Base-by-base conservation (phyloP, 805 yeast species). In the Candida coleopterorum region DNA sequence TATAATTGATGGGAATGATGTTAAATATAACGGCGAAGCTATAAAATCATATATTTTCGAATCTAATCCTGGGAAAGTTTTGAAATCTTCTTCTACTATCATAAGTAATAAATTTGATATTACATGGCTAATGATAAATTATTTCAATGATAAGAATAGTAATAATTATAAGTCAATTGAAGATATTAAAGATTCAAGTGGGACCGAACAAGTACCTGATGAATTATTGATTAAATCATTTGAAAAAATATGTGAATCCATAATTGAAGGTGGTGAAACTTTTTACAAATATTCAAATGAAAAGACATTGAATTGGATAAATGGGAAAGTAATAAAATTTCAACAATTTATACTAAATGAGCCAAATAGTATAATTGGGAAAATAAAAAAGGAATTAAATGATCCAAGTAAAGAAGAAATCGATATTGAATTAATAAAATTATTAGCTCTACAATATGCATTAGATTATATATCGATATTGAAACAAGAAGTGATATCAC, bases 11-110 rank as follows among this genome's bases (percentile, higher is more conserved):
- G 64, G 67, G 16, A 46, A 53, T 18, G 35, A 34, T 41, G 52
- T 52, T 24, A 49, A 52, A 25, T 28, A 46, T 37, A 46, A 37
- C 30, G 63, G 56, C 17, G 43, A 53, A 32, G 60, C 69, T 1
- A 61, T 72, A 18, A 72, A 69, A 43, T 71, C 78, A 1, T 46
- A 71, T 17, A 46, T 70, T 4, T 44, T 49, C 12, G 62, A 58
- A 38, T 18, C 24, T 11, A 44, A 35, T 7, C 27, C 37, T 14
- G 77, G 77, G 0, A 37, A 60, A 4, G 55, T 75, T 1, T 25
- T 70, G 3, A 77, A 68, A 34, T 50, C 60, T 0, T 61, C 70
- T 9, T 62, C 58, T 26, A 31, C 74, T 2, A 55, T 68, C 22
- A 55, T 72, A 2, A 55, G 70, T 2, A 60, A 72, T 9, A 55